Evolutionary conservation across 2,329 filamentous ascomycete genomes (phyloP).

Genomic region (Cercospora zeina): DNA sequence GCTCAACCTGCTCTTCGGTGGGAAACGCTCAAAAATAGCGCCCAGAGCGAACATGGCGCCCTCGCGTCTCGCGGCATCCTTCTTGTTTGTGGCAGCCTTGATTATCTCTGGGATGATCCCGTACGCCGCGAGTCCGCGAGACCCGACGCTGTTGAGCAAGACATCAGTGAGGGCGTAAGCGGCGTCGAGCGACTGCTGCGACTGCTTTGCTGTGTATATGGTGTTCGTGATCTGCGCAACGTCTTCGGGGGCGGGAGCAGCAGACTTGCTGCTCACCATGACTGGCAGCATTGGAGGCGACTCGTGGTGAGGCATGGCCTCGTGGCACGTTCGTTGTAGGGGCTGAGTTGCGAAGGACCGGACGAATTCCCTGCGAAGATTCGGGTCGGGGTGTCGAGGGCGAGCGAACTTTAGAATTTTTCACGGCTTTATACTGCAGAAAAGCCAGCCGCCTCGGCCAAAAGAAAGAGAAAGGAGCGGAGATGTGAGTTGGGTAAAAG

Average conservation of each 20-base stretch:
- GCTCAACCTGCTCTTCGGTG: slow-evolving; percentile 70
- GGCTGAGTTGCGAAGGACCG: not conserved
- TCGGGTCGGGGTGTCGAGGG: not conserved
- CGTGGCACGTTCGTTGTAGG: not conserved
- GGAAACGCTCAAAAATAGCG: slow-evolving; percentile 88
- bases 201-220: slow-evolving; percentile 54
- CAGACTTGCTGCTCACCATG: slow-evolving; percentile 48
- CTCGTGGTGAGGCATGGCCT: slow-evolving; percentile 52
- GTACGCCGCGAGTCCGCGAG: slow-evolving; percentile 62
- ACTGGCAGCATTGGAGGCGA: slow-evolving; percentile 53
- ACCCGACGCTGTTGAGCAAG: slow-evolving; percentile 65
- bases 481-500: slow-evolving; percentile 5
- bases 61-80: slow-evolving; percentile 80
- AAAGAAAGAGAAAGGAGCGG: slow-evolving; percentile 2
- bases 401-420: not conserved
- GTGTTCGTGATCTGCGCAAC: slow-evolving; percentile 46
- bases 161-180: slow-evolving; percentile 65
- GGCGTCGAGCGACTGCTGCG: slow-evolving; percentile 60
- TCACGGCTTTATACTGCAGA: not conserved
- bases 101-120: slow-evolving; percentile 63
- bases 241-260: slow-evolving; percentile 51
- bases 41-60: slow-evolving; percentile 93
- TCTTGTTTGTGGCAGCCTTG: slow-evolving; percentile 89
- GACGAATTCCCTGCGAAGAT: not conserved
- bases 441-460: not conserved